Base-by-base conservation (phyloP, 257 asterid genomes). In the Fraxinus cuspidata region DNA sequence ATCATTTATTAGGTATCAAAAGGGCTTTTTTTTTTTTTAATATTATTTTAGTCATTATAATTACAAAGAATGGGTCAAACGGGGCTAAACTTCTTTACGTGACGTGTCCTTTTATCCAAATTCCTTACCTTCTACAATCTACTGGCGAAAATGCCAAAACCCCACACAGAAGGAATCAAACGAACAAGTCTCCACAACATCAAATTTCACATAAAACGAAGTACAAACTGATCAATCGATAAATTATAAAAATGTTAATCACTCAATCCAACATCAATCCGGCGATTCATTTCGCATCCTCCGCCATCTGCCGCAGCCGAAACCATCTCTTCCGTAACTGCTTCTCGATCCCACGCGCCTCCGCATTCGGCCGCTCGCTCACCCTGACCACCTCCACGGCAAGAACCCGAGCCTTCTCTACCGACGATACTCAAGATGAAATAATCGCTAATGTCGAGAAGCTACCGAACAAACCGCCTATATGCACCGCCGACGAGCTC, bases 401-500 rank as follows among this genome's bases (percentile, higher is more conserved):
- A 56, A 84, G 70, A 28, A 68, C 78, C 32, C 83, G 90, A 75
- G 92, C 93, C 5, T 85, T 89, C 77, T 85, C 96, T 3, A 84
- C 91, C 32, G 37, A 81, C 75, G 84, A 80, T 78, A 6, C 83
- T 25, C 87, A 49, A 11, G 72, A 76, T 3, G 77, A 63, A 13
- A 40, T 31, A 7, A 67, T 81, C 44, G 72, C 84, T 3, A 79
- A 65, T 25, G 74, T 15, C 35, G 81, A 83, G 74, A 89, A 86
- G 85, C 82, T 92, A 72, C 75, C 83, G 25, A 77, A 49, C 27
- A 92, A 89, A 79, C 98, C 97, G 68, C 73, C 97, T 42, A 75
- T 93, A 73, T 95, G 99, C 85, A 93, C 97, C 21, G 98, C 99
- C 74, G 98, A 95, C 74, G 99, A 96, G 87, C 94, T 96, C 67